Evolutionary conservation across 78 protist species (phyloP), one percentile per base, ranked within the genome.

Genomic region (Cavenderia fasciculata): DNA sequence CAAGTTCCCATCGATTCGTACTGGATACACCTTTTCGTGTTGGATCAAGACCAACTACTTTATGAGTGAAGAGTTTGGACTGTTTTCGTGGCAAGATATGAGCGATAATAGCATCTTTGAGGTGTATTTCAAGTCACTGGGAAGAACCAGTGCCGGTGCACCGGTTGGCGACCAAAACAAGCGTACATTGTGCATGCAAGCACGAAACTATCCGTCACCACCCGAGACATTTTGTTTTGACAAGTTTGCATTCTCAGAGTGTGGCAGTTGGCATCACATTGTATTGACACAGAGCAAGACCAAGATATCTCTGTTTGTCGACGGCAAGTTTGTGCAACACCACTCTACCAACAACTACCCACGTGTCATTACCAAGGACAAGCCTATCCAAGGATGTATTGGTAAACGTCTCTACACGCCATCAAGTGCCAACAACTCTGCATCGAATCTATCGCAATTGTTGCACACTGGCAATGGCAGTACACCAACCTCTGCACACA

Each of bases 181-280:
- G 46, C 29, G 90, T 29, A 68, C 65, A n/a, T 71, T 82, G 5
- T 82, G 90, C 21, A 68, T 82, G 19, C 90, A 82, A 68, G 68
- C 90, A 4, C 12, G 90, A 27, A 82, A 82, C 54, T 82, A 82
- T 41, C 90, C 90, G 19, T 65, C 90, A n/a, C 90, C 90, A 40
- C 90, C 90, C 4, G 90, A 82, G 43, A 68, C 71, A 1, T 82
- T 68, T 43, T 82, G 54, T 27, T 82, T 82, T 31, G 90, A 82
- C 31, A 82, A 82, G n/a, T 82, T 82, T 57, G 76, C 70, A 10
- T 82, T 82, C 63, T 8, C 36, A 18, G 90, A 82, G 43, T 82
- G 90, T 68, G 90, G 90, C 31, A 54, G 61, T 36, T 82, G 90
- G 90, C 63, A 82, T 56, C 90, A 82, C 14, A 46, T 82, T 4